A percentile compares a stretch with the other conserved stretches of the same genome.
phyloP scores from a whole-genome alignment of 2,329 filamentous ascomycete species.

The Nemania bipapillata region DNA sequence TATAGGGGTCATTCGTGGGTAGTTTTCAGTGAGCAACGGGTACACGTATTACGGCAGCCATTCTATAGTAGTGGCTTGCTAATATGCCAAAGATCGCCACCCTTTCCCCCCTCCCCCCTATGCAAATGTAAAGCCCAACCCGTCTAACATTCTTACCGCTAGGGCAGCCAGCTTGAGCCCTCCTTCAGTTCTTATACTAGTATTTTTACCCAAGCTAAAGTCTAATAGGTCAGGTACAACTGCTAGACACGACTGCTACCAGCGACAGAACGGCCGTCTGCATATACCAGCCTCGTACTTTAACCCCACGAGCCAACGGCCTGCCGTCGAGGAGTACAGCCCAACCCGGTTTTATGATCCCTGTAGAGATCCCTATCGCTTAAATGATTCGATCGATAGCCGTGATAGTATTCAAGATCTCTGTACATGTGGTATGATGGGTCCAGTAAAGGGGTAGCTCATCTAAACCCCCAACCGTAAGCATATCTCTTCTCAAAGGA shows the following conservation, averaged over 20 bases:
- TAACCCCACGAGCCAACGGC: conserved; percentile 36
- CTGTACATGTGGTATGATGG: conserved; percentile 24
- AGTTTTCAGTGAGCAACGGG: background rate
- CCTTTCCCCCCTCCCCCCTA: background rate
- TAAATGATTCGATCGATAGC: conserved; percentile 37
- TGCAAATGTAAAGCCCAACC: background rate
- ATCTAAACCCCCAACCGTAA: conserved; percentile 11
- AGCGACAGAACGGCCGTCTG: conserved; percentile 39
- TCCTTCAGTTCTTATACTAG: background rate
- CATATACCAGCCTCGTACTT: conserved; percentile 41
- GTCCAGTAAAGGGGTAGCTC: conserved; percentile 28
- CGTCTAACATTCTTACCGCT: background rate
- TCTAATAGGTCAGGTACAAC: conserved; percentile 4
- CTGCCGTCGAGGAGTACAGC: conserved; percentile 31
- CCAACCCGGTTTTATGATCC: conserved; percentile 35
- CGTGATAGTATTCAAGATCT: conserved; percentile 38
- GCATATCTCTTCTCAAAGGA: conserved; percentile 10
- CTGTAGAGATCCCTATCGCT: conserved; percentile 36
- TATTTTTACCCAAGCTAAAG: background rate
- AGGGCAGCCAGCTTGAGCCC: background rate
- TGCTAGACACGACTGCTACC: conserved; percentile 25
- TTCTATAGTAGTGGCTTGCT: conserved; percentile 19
- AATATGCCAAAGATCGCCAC: background rate
- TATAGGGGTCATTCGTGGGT: background rate
- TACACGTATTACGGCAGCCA: conserved; percentile 5